These are phyloP conservation scores for Hymenoscyphus fraxineus DNA, from an alignment of 2,329 filamentous ascomycete species.

Conservation along the genomic window DNA sequence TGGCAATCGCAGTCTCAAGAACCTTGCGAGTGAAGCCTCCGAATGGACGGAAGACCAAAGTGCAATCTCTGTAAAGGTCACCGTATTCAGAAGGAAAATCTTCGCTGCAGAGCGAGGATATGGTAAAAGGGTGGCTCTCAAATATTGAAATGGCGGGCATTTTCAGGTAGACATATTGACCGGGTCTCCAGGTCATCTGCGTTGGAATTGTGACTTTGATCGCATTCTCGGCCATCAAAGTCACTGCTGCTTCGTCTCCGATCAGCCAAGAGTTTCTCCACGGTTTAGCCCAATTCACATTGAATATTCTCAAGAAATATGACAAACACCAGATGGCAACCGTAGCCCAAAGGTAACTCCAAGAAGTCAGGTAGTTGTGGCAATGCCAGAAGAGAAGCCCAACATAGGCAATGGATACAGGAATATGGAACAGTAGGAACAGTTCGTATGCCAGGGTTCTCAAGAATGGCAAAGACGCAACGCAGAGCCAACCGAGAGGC, in stretches of 20 bases:
- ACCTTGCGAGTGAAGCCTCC: conserved; percentile 85
- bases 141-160: conserved; percentile 90
- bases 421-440: conserved; percentile 78
- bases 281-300: conserved; percentile 85
- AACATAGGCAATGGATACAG: conserved; percentile 75
- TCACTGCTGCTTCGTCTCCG: conserved; percentile 87
- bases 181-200: conserved; percentile 86
- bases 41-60: conserved; percentile 87
- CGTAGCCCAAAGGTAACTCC: conserved; percentile 82
- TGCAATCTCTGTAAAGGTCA: conserved; percentile 81
- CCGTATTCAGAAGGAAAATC: conserved; percentile 92
- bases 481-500: conserved; percentile 76
- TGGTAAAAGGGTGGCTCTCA: conserved; percentile 94
- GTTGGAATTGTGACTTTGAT: conserved; percentile 94
- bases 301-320: conserved; percentile 71
- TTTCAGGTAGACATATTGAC: conserved; percentile 90
- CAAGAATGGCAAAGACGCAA: conserved; percentile 78
- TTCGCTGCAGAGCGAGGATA: conserved; percentile 86
- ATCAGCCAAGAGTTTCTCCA: conserved; percentile 77
- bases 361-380: conserved; percentile 85
- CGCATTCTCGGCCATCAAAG: conserved; percentile 86
- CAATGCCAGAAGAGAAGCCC: conserved; percentile 94
- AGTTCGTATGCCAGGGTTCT: conserved; percentile 78
- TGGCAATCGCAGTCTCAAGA: conserved; percentile 75
- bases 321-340: conserved; percentile 74